Evolutionary conservation across 2,329 filamentous ascomycete species (phyloP).

Genomic region (Kalmusia sp.): DNA sequence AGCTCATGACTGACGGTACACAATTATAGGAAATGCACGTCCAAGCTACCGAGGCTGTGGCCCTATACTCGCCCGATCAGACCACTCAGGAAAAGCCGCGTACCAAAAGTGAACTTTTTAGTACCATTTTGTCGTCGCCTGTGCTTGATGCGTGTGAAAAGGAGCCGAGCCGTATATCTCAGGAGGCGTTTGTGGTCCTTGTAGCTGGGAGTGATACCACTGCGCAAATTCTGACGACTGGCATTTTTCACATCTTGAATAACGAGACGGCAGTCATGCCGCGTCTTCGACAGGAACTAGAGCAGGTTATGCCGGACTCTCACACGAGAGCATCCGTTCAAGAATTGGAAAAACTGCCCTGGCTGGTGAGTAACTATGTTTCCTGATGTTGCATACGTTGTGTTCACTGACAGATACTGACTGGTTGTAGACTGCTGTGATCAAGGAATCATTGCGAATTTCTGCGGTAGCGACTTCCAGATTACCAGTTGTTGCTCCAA

Average conservation of each 20-base stretch:
- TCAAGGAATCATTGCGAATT: not conserved
- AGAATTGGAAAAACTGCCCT: not conserved
- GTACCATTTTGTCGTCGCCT: too few species aligned
- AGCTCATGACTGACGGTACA: too few species aligned
- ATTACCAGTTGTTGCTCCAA: not conserved
- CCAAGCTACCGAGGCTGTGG: too few species aligned
- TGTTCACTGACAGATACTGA: too few species aligned
- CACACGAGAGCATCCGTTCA: not conserved
- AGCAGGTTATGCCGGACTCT: not conserved
- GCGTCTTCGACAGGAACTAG: not conserved
- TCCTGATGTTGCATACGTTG: too few species aligned
- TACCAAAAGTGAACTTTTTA: too few species aligned
- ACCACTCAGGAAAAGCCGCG: too few species aligned
- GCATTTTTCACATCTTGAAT: not conserved
- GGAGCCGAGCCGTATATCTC: not conserved
- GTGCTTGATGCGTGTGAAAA: not conserved
- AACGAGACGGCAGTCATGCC: not conserved
- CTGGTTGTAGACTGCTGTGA: not conserved
- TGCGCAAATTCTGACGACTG: not conserved
- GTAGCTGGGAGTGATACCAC: not conserved
- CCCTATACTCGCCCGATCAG: too few species aligned
- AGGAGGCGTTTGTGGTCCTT: not conserved
- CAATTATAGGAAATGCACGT: too few species aligned
- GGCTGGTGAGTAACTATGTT: too few species aligned
- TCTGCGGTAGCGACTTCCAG: not conserved